These are phyloP conservation scores for Blastobotrys malaysiensis DNA, from an alignment of 1,139 yeast genomes.

Conservation along the genomic window DNA sequence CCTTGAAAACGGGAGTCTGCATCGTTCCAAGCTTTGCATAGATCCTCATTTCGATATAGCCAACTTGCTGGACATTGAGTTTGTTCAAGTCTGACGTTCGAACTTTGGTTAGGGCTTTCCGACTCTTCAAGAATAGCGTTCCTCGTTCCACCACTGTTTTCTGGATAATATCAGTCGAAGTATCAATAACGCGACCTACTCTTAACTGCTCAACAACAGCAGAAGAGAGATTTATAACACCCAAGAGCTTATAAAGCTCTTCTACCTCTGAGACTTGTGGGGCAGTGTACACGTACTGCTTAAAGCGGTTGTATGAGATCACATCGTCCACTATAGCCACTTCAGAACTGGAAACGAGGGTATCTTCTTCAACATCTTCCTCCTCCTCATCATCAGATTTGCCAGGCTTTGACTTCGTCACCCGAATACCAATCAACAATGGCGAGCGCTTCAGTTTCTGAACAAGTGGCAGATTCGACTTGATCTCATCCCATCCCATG, in stretches of 20 bases:
- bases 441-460: slow-evolving; percentile 26
- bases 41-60: slow-evolving; percentile 26
- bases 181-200: slow-evolving; percentile 19
- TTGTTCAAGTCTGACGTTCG: slow-evolving; percentile 14
- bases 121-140: slow-evolving; percentile 32
- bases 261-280: slow-evolving; percentile 35
- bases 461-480: slow-evolving; percentile 24
- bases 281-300: slow-evolving; percentile 30
- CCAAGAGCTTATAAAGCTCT: slow-evolving; percentile 29
- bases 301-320: slow-evolving; percentile 34
- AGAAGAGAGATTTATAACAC: slow-evolving; percentile 25
- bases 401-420: slow-evolving; percentile 10
- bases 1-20: slow-evolving; percentile 12
- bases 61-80: slow-evolving; percentile 26
- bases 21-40: slow-evolving; percentile 21
- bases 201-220: slow-evolving; percentile 23
- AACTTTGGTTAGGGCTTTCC: slow-evolving; percentile 14
- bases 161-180: slow-evolving; percentile 12
- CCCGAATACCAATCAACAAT: slow-evolving; percentile 31
- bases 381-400: slow-evolving; percentile 17
- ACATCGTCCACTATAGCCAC: slow-evolving; percentile 38
- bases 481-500: slow-evolving; percentile 25
- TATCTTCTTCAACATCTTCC: slow-evolving; percentile 16
- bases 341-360: slow-evolving; percentile 28
- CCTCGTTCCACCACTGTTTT: slow-evolving; percentile 27